phyloP scores from a whole-genome alignment of 225 moss, liverwort and hornwort genomes.

The Bryoerythrophyllum caledonicum region DNA sequence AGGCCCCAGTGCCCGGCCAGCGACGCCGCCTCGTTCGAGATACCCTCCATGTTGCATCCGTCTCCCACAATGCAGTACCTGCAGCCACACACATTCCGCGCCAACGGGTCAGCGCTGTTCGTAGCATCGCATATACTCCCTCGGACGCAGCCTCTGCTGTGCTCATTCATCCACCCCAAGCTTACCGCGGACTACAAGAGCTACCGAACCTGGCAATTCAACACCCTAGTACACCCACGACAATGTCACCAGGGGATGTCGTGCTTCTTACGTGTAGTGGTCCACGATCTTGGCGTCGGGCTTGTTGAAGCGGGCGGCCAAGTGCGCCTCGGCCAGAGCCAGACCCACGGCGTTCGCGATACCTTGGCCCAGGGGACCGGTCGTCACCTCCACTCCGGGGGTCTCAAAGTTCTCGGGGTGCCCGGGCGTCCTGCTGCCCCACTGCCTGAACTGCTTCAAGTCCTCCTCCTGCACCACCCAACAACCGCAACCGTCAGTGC shows the following conservation, averaged over 20 bases:
- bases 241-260: not conserved
- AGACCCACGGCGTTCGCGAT: constrained; percentile 83
- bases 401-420: constrained; percentile 98
- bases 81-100: constrained; percentile 24
- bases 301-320: constrained; percentile 92
- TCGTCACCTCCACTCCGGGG: constrained; percentile 92
- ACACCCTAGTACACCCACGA: no score
- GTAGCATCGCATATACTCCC: not conserved
- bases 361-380: constrained; percentile 93
- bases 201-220: no score
- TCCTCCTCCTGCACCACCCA: constrained; percentile 55
- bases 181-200: no score
- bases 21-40: constrained; percentile 83
- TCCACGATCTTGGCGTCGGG: constrained; percentile 85
- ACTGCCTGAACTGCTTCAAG: constrained; percentile 90
- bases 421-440: constrained; percentile 83
- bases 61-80: constrained; percentile 90
- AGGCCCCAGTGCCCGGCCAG: constrained; percentile 90
- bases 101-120: not conserved
- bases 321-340: constrained; percentile 81
- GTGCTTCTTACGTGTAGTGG: constrained; percentile 69
- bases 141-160: not conserved
- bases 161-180: no score
- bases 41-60: constrained; percentile 96
- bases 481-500: not conserved